phyloP scores from a whole-genome alignment of 2,329 filamentous ascomycete genomes.

The Aspergillus thermomutatus region DNA sequence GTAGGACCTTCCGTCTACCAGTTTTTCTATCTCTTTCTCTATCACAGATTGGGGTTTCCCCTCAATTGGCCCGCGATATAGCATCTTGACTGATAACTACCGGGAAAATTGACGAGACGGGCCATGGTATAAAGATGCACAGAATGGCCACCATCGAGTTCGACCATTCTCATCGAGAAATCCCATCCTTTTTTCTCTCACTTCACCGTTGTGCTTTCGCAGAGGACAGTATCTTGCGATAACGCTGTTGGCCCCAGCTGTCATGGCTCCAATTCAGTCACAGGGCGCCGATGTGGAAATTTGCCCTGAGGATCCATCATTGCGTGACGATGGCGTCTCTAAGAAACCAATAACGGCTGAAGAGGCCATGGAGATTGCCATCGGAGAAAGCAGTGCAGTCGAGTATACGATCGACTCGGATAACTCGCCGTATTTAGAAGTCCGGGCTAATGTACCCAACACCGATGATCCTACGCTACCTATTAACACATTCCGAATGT shows the following conservation, averaged over 20 bases:
- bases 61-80: background rate
- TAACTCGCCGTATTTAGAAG: slow-evolving; percentile 26
- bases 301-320: slow-evolving; percentile 2
- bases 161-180: background rate
- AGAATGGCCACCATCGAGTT: background rate
- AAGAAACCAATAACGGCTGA: slow-evolving; percentile 15
- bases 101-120: background rate
- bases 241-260: background rate
- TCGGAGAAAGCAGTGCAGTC: slow-evolving; percentile 14
- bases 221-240: background rate
- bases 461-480: slow-evolving; percentile 26
- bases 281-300: slow-evolving; percentile 11
- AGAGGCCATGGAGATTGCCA: slow-evolving; percentile 19
- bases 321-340: slow-evolving; percentile 2
- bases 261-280: slow-evolving; percentile 4
- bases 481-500: slow-evolving; percentile 34
- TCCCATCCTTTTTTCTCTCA: background rate
- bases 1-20: background rate
- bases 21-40: slow-evolving; percentile 1
- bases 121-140: slow-evolving; percentile 4
- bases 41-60: background rate
- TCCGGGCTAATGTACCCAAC: slow-evolving; percentile 26
- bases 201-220: background rate
- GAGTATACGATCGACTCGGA: slow-evolving; percentile 23
- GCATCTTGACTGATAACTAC: background rate